A percentile compares a stretch with the other conserved stretches of the same genome.
Evolutionary conservation across 2,329 filamentous ascomycete species (phyloP).

Genomic region (Colletotrichum sp.): DNA sequence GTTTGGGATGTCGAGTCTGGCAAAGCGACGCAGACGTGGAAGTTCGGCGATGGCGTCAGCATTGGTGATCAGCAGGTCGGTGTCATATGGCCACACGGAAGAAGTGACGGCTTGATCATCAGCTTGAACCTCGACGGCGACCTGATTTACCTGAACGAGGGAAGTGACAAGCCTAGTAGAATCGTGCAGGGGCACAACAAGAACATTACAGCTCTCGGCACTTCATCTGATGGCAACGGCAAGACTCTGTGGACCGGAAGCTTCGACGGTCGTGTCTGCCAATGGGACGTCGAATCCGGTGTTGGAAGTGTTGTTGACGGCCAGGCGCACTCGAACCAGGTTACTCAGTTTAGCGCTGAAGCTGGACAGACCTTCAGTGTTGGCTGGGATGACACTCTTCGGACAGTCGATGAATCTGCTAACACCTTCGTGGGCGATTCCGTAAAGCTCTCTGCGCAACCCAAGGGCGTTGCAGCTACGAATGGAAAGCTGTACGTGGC

Average conservation of each 20-base stretch:
- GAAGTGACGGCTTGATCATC: constrained; percentile 86
- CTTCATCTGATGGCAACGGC: constrained; percentile 57
- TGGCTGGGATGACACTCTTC: constrained; percentile 92
- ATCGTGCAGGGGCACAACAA: constrained; percentile 90
- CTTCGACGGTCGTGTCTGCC: constrained; percentile 85
- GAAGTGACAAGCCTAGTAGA: constrained; percentile 69
- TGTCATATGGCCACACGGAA: constrained; percentile 84
- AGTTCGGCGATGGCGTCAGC: constrained; percentile 74
- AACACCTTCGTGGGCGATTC: constrained; percentile 76
- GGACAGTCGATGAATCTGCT: constrained; percentile 75
- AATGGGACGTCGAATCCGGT: constrained; percentile 79
- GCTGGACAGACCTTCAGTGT: constrained; percentile 77
- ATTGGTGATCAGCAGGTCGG: constrained; percentile 90
- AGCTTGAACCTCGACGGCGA: constrained; percentile 88
- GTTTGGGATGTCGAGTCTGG: constrained; percentile 89
- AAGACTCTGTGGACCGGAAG: constrained; percentile 85
- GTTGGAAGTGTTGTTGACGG: constrained; percentile 76
- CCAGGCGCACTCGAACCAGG: constrained; percentile 82
- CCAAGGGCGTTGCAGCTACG: constrained; percentile 71
- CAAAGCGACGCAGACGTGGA: constrained; percentile 81
- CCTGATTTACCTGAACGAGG: constrained; percentile 84
- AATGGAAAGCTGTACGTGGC: constrained; percentile 61
- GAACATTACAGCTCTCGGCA: constrained; percentile 79
- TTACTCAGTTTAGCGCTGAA: constrained; percentile 73
- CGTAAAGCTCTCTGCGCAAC: constrained; percentile 76